Conservation (phyloP, 2,329 filamentous ascomycete species). For the Fusarium gaditjirri region DNA sequence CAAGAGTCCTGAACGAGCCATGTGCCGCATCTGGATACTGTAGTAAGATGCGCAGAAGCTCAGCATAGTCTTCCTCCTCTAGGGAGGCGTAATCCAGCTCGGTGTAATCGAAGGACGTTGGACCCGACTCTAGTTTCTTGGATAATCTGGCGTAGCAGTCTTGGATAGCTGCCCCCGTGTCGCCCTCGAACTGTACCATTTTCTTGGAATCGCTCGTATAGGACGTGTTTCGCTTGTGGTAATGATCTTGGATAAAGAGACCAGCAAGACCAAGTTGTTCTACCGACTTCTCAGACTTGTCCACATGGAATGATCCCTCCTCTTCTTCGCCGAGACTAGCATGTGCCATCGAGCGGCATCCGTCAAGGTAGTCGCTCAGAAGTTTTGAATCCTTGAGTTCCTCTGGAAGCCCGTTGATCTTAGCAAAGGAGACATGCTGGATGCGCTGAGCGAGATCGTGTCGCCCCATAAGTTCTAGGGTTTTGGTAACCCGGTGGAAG, state of each 20-base stretch:
- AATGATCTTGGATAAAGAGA: constrained; percentile 40
- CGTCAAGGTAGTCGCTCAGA: constrained; percentile 37
- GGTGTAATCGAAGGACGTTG: constrained; percentile 4
- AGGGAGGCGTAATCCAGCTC: constrained; percentile 23
- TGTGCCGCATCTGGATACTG: constrained; percentile 73
- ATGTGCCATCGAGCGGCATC: constrained; percentile 14
- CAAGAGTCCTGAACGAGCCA: constrained; percentile 72
- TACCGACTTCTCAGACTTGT: constrained; percentile 20
- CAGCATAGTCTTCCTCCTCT: constrained; percentile 38
- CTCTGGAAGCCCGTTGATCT: constrained; percentile 55
- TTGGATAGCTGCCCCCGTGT: fast-evolving
- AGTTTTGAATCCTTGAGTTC: constrained; percentile 23
- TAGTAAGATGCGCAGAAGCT: constrained; percentile 64
- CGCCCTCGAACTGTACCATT: constrained; percentile 46
- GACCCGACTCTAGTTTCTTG: fast-evolving
- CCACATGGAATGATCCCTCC: constrained; percentile 15
- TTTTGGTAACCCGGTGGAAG: constrained; percentile 76
- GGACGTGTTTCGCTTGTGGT: constrained; percentile 38
- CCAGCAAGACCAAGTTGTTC: constrained; percentile 29
- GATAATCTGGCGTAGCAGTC: not conserved
- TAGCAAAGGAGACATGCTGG: constrained; percentile 60
- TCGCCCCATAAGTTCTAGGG: constrained; percentile 51
- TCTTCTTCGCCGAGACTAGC: not conserved
- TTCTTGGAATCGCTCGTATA: constrained; percentile 41
- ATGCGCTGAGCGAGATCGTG: constrained; percentile 48